Evolutionary conservation across 352 stramenopile species (phyloP).

Genomic region (Phytophthora citricola): DNA sequence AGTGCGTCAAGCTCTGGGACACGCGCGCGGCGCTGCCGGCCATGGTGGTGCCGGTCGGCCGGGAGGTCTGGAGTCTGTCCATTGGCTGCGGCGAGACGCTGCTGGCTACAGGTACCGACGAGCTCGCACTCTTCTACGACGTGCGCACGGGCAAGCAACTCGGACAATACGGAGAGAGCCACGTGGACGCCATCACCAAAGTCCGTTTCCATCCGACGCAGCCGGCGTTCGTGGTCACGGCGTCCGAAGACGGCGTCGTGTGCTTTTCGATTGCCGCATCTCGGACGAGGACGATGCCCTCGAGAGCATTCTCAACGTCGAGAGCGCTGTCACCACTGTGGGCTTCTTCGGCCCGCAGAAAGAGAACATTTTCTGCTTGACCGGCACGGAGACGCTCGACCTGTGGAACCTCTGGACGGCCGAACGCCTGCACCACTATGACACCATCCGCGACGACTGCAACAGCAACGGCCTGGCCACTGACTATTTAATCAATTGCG

Average conservation of each 20-base stretch:
- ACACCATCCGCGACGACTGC: constrained; percentile 77
- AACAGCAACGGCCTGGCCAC: constrained; percentile 66
- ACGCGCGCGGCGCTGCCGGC: constrained; percentile 59
- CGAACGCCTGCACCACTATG: constrained; percentile 83
- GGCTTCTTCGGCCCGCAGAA: constrained; percentile 87
- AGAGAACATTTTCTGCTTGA: constrained; percentile 89
- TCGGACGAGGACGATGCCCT: constrained; percentile 88
- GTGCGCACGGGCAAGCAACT: constrained; percentile 73
- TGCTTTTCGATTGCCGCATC: constrained; percentile 91
- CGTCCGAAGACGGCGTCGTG: constrained; percentile 91
- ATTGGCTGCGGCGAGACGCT: constrained; percentile 83
- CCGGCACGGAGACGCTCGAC: constrained; percentile 89
- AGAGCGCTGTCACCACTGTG: constrained; percentile 88
- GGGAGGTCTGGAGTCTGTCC: constrained; percentile 84
- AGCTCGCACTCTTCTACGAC: constrained; percentile 86
- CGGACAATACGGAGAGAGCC: constrained; percentile 87
- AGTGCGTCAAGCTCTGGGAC: constrained; percentile 90
- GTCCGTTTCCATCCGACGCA: constrained; percentile 88
- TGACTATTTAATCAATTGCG: constrained; percentile 89
- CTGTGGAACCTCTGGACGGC: constrained; percentile 91
- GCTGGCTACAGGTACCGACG: constrained; percentile 71
- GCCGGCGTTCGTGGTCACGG: constrained; percentile 83
- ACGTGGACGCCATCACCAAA: constrained; percentile 89
- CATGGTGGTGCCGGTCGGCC: constrained; percentile 67
- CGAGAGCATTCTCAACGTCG: constrained; percentile 91